Base-by-base conservation (phyloP, 1,284 basidiomycete genomes). In the Boletus holoroseus region DNA sequence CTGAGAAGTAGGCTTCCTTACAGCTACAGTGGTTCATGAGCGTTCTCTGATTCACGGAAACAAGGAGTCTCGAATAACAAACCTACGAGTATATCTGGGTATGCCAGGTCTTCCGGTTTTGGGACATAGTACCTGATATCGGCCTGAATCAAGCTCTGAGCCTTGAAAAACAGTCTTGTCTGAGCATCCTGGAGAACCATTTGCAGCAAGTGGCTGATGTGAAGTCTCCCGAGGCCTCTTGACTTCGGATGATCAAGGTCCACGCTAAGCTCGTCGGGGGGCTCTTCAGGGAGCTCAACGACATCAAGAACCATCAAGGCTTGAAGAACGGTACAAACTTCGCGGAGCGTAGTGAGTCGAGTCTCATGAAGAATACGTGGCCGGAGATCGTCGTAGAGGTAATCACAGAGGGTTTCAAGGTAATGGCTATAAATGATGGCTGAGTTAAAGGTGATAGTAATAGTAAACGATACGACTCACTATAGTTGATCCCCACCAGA, bases 121-220 rank as follows among this genome's bases (percentile, higher is more conserved):
- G 91, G 84, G 1, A 76, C 75, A 68, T 88, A 95, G 63, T 89
- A 84, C 59, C 86, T 73, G 37, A 96, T 91, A 44, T 96, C 93
- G 27, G 81, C 78, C 62, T 94, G 88, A 40, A 96, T 83, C 43
- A 95, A 78, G 1, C 90, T 80, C 68, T 96, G 93, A 7, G 93
- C 93, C 63, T 94, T 88, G 76, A 96, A 96, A 59, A 96, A 91
- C 45, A 96, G 69, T 47, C 92, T 74, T 6, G 94, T 96, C 72
- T 96, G 94, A 1, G 92, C 91, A 63, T 96, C 94, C 67, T 95
- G 92, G 20, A 95, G 70, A 1, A 96, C 86, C 81, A 93, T 91
- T 62, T 88, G 81, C 36, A 96, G 71, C 6, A 96, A 72, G 47
- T 86, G 81, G 53, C 83, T 78, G 46, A 84, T 82, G 55, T 85